Percentiles rank a stretch among this genome's conserved stretches.
Evolutionary conservation across 139 green algal genomes (phyloP).

Genomic region (Haematococcus lacustris): DNA sequence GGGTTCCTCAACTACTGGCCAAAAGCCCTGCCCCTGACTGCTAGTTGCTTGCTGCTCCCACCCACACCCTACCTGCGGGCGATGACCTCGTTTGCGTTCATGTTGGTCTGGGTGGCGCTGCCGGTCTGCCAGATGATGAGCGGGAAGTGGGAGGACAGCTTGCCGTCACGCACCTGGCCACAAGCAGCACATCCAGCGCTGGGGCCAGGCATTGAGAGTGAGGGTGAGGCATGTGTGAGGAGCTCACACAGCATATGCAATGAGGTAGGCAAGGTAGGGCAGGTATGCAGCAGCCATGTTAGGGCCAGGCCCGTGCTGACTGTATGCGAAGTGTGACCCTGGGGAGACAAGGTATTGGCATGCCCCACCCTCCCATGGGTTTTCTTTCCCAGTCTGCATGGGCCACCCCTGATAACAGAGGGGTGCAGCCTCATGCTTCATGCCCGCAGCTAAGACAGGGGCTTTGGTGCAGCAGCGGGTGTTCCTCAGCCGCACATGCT

Average conservation of each 20-base stretch:
- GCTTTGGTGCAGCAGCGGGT: too few relatives aligned
- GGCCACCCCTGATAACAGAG: neutral
- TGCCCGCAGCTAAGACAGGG: too few relatives aligned
- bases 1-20: too few relatives aligned
- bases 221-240: neutral
- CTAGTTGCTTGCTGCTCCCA: too few relatives aligned
- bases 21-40: too few relatives aligned
- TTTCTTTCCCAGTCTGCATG: neutral
- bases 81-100: slow-evolving; percentile 97
- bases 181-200: neutral
- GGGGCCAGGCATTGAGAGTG: neutral
- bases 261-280: neutral
- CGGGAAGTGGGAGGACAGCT: slow-evolving; percentile 86
- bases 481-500: too few relatives aligned
- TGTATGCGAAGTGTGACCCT: neutral
- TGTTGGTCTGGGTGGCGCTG: slow-evolving; percentile 91
- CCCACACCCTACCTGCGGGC: slow-evolving; percentile 53
- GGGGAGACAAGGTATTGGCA: neutral
- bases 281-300: neutral
- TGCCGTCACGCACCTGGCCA: slow-evolving; percentile 73
- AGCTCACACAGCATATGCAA: neutral
- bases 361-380: neutral
- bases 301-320: neutral
- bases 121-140: slow-evolving; percentile 94
- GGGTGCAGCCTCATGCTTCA: neutral